A percentile compares a stretch with the other conserved stretches of the same genome.
These are phyloP conservation scores for Schizothecium vesticola DNA, from an alignment of 495 filamentous ascomycete species.

Conservation along the genomic window DNA sequence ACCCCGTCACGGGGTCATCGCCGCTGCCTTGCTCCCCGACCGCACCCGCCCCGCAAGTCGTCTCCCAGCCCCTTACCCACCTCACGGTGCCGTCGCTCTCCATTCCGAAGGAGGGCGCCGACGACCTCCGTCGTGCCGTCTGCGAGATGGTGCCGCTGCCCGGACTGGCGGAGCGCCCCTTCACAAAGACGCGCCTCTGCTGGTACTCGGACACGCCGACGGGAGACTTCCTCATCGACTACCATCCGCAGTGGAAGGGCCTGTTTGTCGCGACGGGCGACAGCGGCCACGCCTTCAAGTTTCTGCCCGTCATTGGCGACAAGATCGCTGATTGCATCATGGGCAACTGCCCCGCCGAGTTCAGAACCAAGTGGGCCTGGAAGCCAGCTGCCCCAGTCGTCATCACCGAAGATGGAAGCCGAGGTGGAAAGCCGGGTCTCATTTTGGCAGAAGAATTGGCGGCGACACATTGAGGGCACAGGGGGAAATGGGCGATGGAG, in stretches of 20 bases:
- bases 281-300: slow-evolving; percentile 85
- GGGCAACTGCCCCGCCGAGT: slow-evolving; percentile 50
- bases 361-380: slow-evolving; percentile 68
- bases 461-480: slow-evolving; percentile 18
- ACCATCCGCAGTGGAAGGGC: slow-evolving; percentile 60
- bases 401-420: slow-evolving; percentile 59
- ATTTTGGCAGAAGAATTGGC: slow-evolving; percentile 48
- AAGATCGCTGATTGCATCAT: slow-evolving; percentile 65
- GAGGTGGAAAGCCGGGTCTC: slow-evolving; percentile 53
- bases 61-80: slow-evolving; percentile 46
- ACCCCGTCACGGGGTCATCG: slow-evolving; percentile 48
- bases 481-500: background rate
- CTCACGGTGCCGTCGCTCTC: slow-evolving; percentile 35
- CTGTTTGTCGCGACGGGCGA: slow-evolving; percentile 82
- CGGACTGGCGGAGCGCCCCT: slow-evolving; percentile 55
- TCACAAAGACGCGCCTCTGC: slow-evolving; percentile 67
- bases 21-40: slow-evolving; percentile 36
- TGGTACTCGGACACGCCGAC: slow-evolving; percentile 84
- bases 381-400: slow-evolving; percentile 27
- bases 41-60: slow-evolving; percentile 4
- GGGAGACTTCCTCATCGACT: slow-evolving; percentile 75
- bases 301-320: slow-evolving; percentile 78
- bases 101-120: slow-evolving; percentile 56
- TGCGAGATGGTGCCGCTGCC: slow-evolving; percentile 54
- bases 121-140: slow-evolving; percentile 57